These are phyloP conservation scores for Ascoidea asiatica DNA, from an alignment of 805 yeast species.

Conservation along the genomic window DNA sequence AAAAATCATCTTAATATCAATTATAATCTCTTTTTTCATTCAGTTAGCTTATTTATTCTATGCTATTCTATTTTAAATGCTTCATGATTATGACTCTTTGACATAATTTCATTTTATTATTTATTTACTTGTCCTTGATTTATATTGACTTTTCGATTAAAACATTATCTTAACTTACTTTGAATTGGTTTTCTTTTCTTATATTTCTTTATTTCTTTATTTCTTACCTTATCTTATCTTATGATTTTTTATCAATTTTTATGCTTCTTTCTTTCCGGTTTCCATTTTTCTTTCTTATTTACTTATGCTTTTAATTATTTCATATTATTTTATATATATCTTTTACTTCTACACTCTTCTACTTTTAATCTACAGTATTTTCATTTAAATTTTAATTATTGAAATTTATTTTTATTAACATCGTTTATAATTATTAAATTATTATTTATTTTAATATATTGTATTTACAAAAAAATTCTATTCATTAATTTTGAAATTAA, in stretches of 20 bases:
- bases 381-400: neutral
- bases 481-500: neutral
- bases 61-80: no score
- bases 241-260: neutral
- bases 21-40: no score
- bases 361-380: neutral
- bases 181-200: neutral
- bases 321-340: neutral
- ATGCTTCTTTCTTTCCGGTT: neutral
- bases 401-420: neutral
- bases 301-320: neutral
- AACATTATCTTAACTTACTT: neutral
- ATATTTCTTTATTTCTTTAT: neutral
- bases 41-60: no score
- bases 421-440: neutral
- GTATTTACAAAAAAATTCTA: neutral
- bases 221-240: neutral
- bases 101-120: no score
- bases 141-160: neutral
- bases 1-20: no score
- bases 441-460: neutral
- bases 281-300: conserved; percentile 1
- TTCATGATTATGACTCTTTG: no score
- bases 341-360: neutral
- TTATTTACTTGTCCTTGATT: neutral